phyloP scores from a whole-genome alignment of 495 filamentous ascomycete species.

The Lophiostoma macrostomum region DNA sequence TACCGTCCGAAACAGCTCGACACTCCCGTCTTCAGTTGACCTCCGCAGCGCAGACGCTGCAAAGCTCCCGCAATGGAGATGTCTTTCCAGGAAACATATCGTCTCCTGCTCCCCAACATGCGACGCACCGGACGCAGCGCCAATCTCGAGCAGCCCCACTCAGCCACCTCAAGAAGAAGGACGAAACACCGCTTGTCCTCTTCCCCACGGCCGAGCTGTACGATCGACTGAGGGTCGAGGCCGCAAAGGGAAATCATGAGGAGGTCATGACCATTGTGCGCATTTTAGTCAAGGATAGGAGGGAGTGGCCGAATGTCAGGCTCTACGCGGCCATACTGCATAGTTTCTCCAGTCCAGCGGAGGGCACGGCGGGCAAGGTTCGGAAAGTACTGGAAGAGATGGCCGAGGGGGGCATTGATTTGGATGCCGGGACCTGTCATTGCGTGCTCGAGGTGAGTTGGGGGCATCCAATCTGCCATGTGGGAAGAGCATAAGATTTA shows the following conservation, averaged over 20 bases:
- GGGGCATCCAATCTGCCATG: not conserved
- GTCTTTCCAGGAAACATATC: no score
- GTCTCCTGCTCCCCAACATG: no score
- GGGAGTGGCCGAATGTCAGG: conserved; percentile 59
- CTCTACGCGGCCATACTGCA: conserved; percentile 73
- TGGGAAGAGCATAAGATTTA: conserved; percentile 6
- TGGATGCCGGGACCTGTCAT: conserved; percentile 66
- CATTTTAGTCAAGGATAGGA: conserved; percentile 58
- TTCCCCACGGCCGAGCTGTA: conserved; percentile 43
- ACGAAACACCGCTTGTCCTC: conserved; percentile 13
- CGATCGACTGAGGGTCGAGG: conserved; percentile 44
- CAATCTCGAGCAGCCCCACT: not conserved
- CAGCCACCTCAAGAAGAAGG: not conserved
- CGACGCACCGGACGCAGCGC: no score
- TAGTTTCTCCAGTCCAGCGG: conserved; percentile 59
- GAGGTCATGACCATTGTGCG: conserved; percentile 45
- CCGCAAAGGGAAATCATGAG: conserved; percentile 32
- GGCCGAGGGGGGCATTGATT: conserved; percentile 54
- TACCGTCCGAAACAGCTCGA: not conserved
- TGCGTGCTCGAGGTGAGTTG: conserved; percentile 61
- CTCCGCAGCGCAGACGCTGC: no score
- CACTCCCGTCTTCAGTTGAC: not conserved
- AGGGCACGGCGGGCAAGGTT: conserved; percentile 63
- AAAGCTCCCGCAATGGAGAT: no score
- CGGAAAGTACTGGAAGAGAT: conserved; percentile 66